phyloP scores from a whole-genome alignment of 1,139 yeast genomes.

The Candida glucosophila region DNA sequence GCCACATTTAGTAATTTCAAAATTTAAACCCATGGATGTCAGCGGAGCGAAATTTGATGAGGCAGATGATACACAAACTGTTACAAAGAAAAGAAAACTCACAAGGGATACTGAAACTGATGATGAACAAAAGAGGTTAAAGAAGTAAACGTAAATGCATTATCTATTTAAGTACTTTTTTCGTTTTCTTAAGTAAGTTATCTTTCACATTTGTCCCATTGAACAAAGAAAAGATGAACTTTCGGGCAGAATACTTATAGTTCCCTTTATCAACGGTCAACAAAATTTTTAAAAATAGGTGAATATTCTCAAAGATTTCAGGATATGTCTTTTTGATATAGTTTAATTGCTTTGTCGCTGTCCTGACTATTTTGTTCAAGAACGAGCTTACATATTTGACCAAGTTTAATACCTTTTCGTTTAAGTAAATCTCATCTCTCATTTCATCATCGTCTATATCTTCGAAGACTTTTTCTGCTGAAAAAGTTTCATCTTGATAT shows the following conservation, averaged over 20 bases:
- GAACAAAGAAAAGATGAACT: conserved; percentile 64
- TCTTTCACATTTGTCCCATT: conserved; percentile 33
- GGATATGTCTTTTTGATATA: conserved; percentile 47
- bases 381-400: conserved; percentile 54
- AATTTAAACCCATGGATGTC: conserved; percentile 26
- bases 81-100: conserved; percentile 8
- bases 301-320: conserved; percentile 47
- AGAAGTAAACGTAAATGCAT: conserved; percentile 1
- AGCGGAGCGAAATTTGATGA: conserved; percentile 2
- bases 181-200: conserved; percentile 1
- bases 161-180: conserved; percentile 1
- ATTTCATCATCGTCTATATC: conserved; percentile 8
- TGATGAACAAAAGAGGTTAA: conserved; percentile 2
- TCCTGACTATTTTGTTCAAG: conserved; percentile 56
- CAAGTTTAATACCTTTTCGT: conserved; percentile 35
- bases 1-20: conserved; percentile 25
- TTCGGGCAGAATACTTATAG: conserved; percentile 55
- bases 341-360: conserved; percentile 56
- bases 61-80: conserved; percentile 2
- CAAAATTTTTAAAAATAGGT: conserved; percentile 52
- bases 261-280: conserved; percentile 58
- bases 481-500: conserved; percentile 7
- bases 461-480: conserved; percentile 13
- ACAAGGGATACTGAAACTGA: conserved; percentile 3
- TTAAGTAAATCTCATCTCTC: conserved; percentile 15